Evolutionary conservation across 495 filamentous ascomycete genomes (phyloP), one percentile per base, ranked within the genome.

Genomic region (Hamigera avellanea): DNA sequence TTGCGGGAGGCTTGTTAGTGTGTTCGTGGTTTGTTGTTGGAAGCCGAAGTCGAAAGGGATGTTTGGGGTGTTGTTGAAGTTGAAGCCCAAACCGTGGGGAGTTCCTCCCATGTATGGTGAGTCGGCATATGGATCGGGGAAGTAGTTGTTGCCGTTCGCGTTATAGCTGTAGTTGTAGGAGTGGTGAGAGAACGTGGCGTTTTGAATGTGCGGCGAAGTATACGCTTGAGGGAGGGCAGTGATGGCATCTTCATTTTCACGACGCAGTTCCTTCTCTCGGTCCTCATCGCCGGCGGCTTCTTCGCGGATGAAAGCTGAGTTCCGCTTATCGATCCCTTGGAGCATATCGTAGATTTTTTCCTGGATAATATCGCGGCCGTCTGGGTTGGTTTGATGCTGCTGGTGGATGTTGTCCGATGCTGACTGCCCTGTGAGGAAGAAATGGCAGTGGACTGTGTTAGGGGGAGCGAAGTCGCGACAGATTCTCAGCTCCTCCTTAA

Each of bases 401-500:
- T 55, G 53, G 8, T 52, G 25, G 7, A 26, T 56, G 41, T 49
- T 50, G 18, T 52, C 42, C 10, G 49, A 39, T 14, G 40, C 45
- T 9, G 48, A 42, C 10, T 42, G 33, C 4, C 50, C 62, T 0
- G 89, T 96, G 36, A 95, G 81, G 61, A 82, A 96, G 66, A 95
- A 95, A 56, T 93, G 86, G 64, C 86, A 95, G 18, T 81, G 80
- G 6, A 96, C 82, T 17, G 78, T 75, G 57, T 87, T 81, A 31
- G 83, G 73, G 17, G 86, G 83, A 35, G 89, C 83, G 45, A 73
- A 76, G 52, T 95, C 81, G 42, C 85, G 69, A 61, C 88, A 91
- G 47, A 95, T 86, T 32, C 85, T 70, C 29, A 95, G 68, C 54
- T 95, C 91, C 62, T 95, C 89, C 52, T 83, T 83, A 70, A 96